Percentiles rank a stretch among this genome's conserved stretches.
Evolutionary conservation across 371 early-diverging fungal genomes (phyloP).

Genomic region (Mortierella sp.): DNA sequence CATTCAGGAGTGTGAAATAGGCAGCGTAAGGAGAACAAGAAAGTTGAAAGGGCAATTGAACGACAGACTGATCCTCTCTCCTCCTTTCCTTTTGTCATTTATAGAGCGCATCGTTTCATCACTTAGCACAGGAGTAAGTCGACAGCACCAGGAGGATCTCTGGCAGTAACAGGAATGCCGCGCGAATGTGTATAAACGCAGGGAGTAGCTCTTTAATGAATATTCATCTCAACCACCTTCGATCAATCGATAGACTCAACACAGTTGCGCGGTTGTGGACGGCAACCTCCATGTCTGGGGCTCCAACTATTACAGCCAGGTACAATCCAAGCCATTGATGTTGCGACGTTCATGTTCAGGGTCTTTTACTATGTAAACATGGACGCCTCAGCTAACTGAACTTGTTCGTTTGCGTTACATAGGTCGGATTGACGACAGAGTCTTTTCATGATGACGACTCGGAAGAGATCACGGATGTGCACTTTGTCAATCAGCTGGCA

Average conservation of each 20-base stretch:
- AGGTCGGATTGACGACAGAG: slow-evolving; percentile 56
- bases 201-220: neutral
- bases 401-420: neutral
- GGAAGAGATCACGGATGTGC: slow-evolving; percentile 53
- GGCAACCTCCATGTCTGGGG: slow-evolving; percentile 58
- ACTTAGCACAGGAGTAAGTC: slow-evolving; percentile 53
- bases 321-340: neutral
- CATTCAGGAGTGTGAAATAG: neutral
- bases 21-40: neutral
- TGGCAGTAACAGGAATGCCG: neutral
- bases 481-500: slow-evolving; percentile 51
- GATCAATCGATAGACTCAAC: slow-evolving; percentile 35
- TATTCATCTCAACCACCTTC: neutral
- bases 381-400: neutral
- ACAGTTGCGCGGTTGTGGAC: slow-evolving; percentile 54
- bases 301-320: slow-evolving; percentile 56
- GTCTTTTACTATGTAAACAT: neutral
- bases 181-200: neutral
- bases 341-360: no score
- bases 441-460: slow-evolving; percentile 57
- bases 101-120: slow-evolving; percentile 37
- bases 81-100: neutral
- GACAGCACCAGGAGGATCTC: neutral
- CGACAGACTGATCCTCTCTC: neutral
- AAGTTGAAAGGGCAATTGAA: neutral